A percentile compares a stretch with the other conserved stretches of the same genome.
phyloP scores from a whole-genome alignment of 129 eudicot genomes.

The Flaveria brownii region DNA sequence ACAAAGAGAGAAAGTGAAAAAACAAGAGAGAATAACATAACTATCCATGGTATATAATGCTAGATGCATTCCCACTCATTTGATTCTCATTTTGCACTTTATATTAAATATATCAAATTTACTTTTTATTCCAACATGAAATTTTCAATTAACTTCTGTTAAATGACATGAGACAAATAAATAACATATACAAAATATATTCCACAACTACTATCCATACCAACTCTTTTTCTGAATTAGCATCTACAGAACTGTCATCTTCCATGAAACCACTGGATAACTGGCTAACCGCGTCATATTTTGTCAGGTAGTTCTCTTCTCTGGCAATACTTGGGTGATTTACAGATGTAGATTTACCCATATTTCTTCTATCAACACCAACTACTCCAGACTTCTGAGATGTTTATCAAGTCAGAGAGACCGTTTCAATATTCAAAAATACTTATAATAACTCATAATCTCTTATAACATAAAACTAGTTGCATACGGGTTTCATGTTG shows the following conservation, averaged over 20 bases:
- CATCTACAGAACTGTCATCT: slow-evolving; percentile 67
- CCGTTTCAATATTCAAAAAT: not conserved
- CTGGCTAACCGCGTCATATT: slow-evolving; percentile 47
- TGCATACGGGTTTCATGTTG: slow-evolving; percentile 14
- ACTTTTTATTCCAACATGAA: not conserved
- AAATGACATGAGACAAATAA: not conserved
- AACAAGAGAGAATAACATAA: not conserved
- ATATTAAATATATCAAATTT: not conserved
- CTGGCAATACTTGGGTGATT: slow-evolving; percentile 29
- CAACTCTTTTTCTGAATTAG: slow-evolving; percentile 94
- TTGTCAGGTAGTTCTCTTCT: slow-evolving; percentile 48
- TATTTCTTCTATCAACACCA: slow-evolving; percentile 36
- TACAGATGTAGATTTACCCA: slow-evolving; percentile 25
- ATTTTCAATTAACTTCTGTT: not conserved
- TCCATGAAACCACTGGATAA: slow-evolving; percentile 47
- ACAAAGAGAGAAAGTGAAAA: slow-evolving; percentile 20
- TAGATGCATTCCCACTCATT: slow-evolving; percentile 16
- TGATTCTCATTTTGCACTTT: slow-evolving; percentile 12
- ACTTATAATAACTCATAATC: not conserved
- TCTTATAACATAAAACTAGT: not conserved
- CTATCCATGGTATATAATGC: not conserved
- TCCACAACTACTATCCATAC: slow-evolving; percentile 37
- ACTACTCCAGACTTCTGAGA: slow-evolving; percentile 43
- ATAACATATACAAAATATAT: not conserved
- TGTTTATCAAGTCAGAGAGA: slow-evolving; percentile 17